Conservation (phyloP, 2,329 filamentous ascomycete genomes). For the Myriosclerotinia duriaeana region DNA sequence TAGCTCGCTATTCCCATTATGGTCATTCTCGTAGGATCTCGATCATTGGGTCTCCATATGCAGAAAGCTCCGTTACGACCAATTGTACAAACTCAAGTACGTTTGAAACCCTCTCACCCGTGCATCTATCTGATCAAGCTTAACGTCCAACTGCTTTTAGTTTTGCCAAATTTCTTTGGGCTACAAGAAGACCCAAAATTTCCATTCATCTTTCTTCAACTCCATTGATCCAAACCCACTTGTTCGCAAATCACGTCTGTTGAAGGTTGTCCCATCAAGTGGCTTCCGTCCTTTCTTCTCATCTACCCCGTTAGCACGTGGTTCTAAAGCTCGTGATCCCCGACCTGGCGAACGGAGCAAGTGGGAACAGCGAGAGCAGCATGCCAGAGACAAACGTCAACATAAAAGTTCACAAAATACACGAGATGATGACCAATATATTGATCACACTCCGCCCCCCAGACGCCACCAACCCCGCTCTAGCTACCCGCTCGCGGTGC, state of each 20-base stretch:
- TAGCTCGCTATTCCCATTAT: not conserved
- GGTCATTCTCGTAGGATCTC: not conserved
- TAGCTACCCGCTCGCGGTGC: conserved; percentile 16
- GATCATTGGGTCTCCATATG: not conserved
- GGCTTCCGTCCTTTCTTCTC: conserved; percentile 14
- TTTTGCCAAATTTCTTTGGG: not conserved
- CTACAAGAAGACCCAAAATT: not conserved
- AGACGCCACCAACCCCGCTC: not conserved
- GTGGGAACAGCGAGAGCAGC: not conserved
- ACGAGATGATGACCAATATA: conserved; percentile 1
- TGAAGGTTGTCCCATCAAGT: not conserved
- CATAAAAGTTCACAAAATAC: not conserved
- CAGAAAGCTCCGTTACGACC: not conserved
- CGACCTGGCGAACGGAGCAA: not conserved
- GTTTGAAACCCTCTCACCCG: not conserved
- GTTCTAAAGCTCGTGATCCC: not conserved
- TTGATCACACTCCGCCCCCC: no score
- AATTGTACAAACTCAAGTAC: not conserved
- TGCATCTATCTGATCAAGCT: not conserved
- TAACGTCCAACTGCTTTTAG: not conserved
- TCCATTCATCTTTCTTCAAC: not conserved
- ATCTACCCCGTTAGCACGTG: conserved; percentile 4
- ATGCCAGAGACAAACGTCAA: not conserved
- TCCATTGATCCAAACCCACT: not conserved
- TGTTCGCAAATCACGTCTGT: not conserved